Percentiles rank a stretch among this genome's conserved stretches.
These are phyloP conservation scores for Annulohypoxylon nitens DNA, from an alignment of 495 filamentous ascomycete genomes.

Conservation along the genomic window DNA sequence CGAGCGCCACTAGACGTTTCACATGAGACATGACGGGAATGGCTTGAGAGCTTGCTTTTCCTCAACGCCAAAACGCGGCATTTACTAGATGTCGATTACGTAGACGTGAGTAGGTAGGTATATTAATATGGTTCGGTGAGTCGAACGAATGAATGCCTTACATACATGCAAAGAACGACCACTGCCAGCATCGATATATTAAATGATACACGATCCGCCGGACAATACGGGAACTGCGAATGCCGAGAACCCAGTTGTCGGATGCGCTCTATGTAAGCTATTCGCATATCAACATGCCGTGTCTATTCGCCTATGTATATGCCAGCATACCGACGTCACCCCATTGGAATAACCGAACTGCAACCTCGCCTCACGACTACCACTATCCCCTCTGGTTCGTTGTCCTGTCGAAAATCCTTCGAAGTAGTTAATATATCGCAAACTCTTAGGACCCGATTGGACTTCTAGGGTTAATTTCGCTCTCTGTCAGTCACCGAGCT, in stretches of 20 bases:
- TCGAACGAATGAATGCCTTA: background rate
- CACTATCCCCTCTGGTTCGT: constrained; percentile 3
- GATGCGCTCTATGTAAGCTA: background rate
- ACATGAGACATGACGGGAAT: background rate
- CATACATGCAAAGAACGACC: background rate
- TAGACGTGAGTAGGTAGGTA: background rate
- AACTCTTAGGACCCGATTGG: background rate
- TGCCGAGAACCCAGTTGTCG: background rate
- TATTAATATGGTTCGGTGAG: background rate
- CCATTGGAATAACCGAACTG: background rate
- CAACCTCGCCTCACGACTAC: background rate
- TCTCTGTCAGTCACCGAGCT: background rate
- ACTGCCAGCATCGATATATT: background rate
- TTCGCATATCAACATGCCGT: background rate
- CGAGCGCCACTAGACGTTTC: background rate
- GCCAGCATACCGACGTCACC: background rate
- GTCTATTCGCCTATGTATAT: background rate
- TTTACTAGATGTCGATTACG: background rate
- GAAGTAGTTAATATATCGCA: background rate
- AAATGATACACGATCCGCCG: background rate
- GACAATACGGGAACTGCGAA: background rate
- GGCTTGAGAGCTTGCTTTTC: background rate
- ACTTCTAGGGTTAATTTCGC: background rate
- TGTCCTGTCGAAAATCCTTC: background rate
- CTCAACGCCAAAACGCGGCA: background rate